Base-by-base conservation (phyloP, 352 stramenopile species). In the Peronospora tabacina region DNA sequence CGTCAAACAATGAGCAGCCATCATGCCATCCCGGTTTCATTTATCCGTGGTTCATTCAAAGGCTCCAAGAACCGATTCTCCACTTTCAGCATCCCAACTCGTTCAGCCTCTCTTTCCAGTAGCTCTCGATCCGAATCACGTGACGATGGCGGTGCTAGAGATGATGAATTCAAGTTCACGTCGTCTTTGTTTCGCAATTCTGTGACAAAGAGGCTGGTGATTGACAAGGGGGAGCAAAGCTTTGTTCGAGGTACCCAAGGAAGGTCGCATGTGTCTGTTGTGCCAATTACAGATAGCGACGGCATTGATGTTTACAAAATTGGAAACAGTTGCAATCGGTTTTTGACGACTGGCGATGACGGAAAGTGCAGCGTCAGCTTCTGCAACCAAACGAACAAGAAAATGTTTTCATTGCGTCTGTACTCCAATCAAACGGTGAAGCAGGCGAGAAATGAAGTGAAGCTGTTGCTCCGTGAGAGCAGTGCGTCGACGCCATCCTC, bases 1-100 rank as follows among this genome's bases (percentile, higher is more conserved):
- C 73, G 76, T 15, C 75, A 82, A 59, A 61, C 74, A 12, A 50
- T 72, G 17, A 75, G 42, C 15, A 71, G 64, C 7, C 71, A 69
- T 22, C 66, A 82, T 22, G 63, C 74, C 1, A 74, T 88, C 16
- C 77, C 77, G 1, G 72, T 88, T 7, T 86, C 77, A 12, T 88
- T 86, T 49, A 82, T 88, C 11, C 77, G 77, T 41, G 72, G 72
- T 20, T 78, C 75, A 12, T 88, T 88, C 47, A 88, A 86, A 69
- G 75, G 77, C 3, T 75, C 75, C 0, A 86, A 81, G 58, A 78
- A 63, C 29, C 61, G 77, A 32, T 81, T 82, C 30, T 61, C 77
- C 7, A 78, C 71, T 8, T 79, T 84, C 36, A 72, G 70, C 5
- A 63, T 52, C 19, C 60, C 61, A 17, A 12, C 50, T 0, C 39